Evolutionary conservation across 345 rosid genomes (phyloP), one percentile per base, ranked within the genome.

Genomic region (Dipteronia sinensis): DNA sequence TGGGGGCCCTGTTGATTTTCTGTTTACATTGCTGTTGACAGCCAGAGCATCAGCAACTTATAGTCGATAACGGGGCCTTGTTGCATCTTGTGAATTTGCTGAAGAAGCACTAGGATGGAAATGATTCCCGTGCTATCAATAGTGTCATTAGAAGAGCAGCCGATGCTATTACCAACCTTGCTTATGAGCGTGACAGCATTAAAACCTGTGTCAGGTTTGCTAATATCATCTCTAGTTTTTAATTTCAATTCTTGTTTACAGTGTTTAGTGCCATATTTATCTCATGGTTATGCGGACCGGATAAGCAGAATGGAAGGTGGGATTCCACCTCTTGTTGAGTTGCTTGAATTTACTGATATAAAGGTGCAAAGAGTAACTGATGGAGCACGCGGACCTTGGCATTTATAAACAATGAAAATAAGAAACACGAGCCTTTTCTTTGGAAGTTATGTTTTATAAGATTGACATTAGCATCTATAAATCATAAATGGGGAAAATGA

Each of bases 361-460:
- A 96, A 96, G 82, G 98, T 96, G 82, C 98, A 96, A 82, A 93
- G 99, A 89, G 98, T 98, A 80, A 95, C 98, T 78, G 99, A 97
- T 58, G 99, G 97, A 74, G 98, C 99, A 63, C 77, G 81, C 88
- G 99, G 75, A 92, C 99, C 65, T 84, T 96, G 82, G 99, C 98
- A 47, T 96, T 94, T 86, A 96, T 92, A 85, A 94, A 96, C 23
- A 97, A 96, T 79, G 97, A 91, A 65, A 96, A 96, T 77, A 96
- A 96, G 85, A 92, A 91, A 98, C 74, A 77, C 55, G 2, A 9
- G 40, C 13, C 29, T 73, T 79, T 47, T 47, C 69, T 80, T 68
- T 78, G 69, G 34, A 80, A 75, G 68, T 51, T 76, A 31, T 38
- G 69, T 70, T 74, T 71, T 76, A 7, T 72, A 13, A 68, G 40